Base-by-base conservation (phyloP, 495 filamentous ascomycete species). In the Tetracladium setigerum region DNA sequence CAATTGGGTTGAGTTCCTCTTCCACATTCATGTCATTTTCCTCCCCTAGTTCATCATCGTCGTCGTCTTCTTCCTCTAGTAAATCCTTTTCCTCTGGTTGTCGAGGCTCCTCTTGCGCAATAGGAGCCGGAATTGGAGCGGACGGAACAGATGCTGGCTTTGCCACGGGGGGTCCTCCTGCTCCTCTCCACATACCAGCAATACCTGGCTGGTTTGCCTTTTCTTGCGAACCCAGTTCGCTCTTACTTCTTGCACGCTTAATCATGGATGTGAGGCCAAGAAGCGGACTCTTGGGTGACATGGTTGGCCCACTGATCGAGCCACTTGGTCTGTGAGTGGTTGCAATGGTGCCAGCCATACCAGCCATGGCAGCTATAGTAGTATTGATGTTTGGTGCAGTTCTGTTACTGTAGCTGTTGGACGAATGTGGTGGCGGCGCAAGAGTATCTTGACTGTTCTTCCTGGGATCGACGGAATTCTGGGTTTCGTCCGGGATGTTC, bases 201-300 rank as follows among this genome's bases (percentile, higher is more conserved):
- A 79, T 47, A 44, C 63, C 47, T 5, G 36, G 2, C 15, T 48
- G 45, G 2, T 12, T 22, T 16, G 5, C 9, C 6, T 38, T 46
- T 15, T 54, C 45, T 13, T 16, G 38, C 12, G 41, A 10, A 14
- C 41, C 69, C 22, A 89, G 53, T 46, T 95, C 89, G 52, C 87
- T 92, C 58, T 76, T 82, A 67, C 86, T 91, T 57, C 88, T 73
- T 5, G 66, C 68, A 33, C 88, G 82, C 37, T 67, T 74, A 39
- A 82, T 70, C 9, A 70, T 58, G 53, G 19, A 60, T 55, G 58
- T 60, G 64, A 32, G 65, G 49, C 31, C 60, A 58, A 36, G 53
- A 35, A 55, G 60, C 6, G 69, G 66, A 53, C 70, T 71, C 49
- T 66, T 74, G 1, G 76, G 75, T 12, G 80, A 73, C 30, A 69